These are phyloP conservation scores for Parastagonospora avenae DNA, from an alignment of 2,329 filamentous ascomycete species.

Conservation along the genomic window DNA sequence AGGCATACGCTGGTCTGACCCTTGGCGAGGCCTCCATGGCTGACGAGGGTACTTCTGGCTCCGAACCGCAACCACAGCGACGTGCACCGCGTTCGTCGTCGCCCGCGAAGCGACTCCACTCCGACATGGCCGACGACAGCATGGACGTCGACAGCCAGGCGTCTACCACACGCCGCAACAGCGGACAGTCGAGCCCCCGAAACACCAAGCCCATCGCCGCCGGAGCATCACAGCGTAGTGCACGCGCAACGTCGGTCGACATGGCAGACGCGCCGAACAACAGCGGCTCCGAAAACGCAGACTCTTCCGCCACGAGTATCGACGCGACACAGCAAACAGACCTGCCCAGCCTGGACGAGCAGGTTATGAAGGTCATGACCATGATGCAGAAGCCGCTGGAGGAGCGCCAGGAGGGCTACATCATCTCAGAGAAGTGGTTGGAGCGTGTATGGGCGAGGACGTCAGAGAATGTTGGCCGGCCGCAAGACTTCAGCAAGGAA, in stretches of 20 bases:
- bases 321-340: constrained; percentile 23
- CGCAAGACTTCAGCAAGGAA: constrained; percentile 63
- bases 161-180: constrained; percentile 22
- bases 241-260: constrained; percentile 50
- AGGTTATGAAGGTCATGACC: constrained; percentile 73
- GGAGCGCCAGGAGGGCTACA: constrained; percentile 75
- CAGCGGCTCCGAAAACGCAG: constrained; percentile 26
- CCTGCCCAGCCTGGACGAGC: constrained; percentile 60
- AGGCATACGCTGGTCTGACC: constrained; percentile 59
- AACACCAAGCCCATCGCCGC: constrained; percentile 32
- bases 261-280: constrained; percentile 47
- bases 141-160: constrained; percentile 42
- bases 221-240: constrained; percentile 27
- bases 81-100: constrained; percentile 53
- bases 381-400: constrained; percentile 59
- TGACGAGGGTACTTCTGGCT: constrained; percentile 22
- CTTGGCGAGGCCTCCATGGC: constrained; percentile 47
- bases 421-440: constrained; percentile 83
- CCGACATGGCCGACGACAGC: constrained; percentile 57
- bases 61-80: constrained; percentile 19
- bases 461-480: constrained; percentile 39
- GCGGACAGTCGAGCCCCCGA: constrained; percentile 31
- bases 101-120: constrained; percentile 61
- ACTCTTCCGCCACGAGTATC: constrained; percentile 29
- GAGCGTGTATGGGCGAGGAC: constrained; percentile 49